Conservation (phyloP, 768 basidiomycete species). For the Lactarius evosmus region DNA sequence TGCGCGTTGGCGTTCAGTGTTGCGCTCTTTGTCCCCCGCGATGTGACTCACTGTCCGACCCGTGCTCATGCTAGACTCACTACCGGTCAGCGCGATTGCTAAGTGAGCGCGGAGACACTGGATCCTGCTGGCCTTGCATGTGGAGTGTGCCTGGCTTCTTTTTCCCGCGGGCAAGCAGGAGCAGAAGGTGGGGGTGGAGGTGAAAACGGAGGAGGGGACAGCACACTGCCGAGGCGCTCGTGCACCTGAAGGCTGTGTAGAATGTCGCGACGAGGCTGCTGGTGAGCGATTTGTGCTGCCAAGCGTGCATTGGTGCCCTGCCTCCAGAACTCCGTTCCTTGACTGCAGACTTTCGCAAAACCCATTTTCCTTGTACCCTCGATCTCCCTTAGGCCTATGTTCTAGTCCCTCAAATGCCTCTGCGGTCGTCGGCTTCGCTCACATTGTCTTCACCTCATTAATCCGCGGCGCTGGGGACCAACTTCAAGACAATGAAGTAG, state of each 20-base stretch:
- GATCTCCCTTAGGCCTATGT: conserved; percentile 20
- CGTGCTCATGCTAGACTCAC: not conserved
- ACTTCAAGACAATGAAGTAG: conserved; percentile 5
- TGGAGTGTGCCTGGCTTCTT: conserved; percentile 49
- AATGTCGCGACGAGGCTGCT: conserved; percentile 56
- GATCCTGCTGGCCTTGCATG: conserved; percentile 74
- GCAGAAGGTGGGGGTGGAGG: no score
- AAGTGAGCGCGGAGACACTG: conserved; percentile 45
- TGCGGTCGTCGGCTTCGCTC: conserved; percentile 19
- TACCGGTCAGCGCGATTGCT: conserved; percentile 22
- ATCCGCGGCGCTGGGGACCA: not conserved
- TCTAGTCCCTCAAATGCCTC: conserved; percentile 23
- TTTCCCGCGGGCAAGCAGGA: no score
- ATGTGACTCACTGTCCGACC: conserved; percentile 67
- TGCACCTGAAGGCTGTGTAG: conserved; percentile 44
- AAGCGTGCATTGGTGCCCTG: conserved; percentile 46
- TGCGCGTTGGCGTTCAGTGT: no score
- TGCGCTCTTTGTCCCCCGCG: no score
- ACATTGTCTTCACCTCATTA: conserved; percentile 8
- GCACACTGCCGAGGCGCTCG: conserved; percentile 34
- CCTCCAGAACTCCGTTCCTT: no score
- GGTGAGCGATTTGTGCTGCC: conserved; percentile 61
- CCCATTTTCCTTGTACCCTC: conserved; percentile 15
- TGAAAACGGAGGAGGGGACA: no score
- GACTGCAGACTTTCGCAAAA: conserved; percentile 22